Percentiles rank a stretch among this genome's conserved stretches.
Evolutionary conservation across 2,329 filamentous ascomycete genomes (phyloP).

Genomic region (Aspergillus sp.): DNA sequence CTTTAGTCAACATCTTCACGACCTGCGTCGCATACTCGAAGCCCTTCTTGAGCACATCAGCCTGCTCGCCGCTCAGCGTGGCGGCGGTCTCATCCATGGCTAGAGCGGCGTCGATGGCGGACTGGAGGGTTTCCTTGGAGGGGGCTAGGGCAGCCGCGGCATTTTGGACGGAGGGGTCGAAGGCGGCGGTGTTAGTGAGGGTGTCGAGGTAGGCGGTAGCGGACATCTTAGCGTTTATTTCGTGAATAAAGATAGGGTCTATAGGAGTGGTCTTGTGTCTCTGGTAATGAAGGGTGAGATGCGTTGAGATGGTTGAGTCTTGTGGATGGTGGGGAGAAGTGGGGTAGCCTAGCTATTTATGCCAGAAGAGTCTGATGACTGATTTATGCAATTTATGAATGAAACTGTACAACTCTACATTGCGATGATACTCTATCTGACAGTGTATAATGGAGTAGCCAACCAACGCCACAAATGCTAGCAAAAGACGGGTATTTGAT

Average conservation of each 20-base stretch:
- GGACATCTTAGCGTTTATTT: slow-evolving; percentile 18
- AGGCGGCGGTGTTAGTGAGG: slow-evolving; percentile 22
- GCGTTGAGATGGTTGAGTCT: too few species aligned
- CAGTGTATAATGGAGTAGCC: too few species aligned
- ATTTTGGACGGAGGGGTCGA: slow-evolving; percentile 21
- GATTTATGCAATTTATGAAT: too few species aligned
- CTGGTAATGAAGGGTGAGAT: slow-evolving; percentile 4
- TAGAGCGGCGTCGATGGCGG: slow-evolving; percentile 18
- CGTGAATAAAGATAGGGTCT: background rate
- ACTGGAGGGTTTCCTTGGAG: slow-evolving; percentile 19
- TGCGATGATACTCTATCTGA: too few species aligned
- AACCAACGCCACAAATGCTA: background rate
- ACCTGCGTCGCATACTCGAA: slow-evolving; percentile 27
- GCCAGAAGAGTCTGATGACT: too few species aligned
- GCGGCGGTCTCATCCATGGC: slow-evolving; percentile 11
- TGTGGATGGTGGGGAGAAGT: too few species aligned
- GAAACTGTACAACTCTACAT: too few species aligned
- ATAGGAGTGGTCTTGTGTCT: slow-evolving; percentile 7
- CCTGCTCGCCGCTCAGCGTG: slow-evolving; percentile 10
- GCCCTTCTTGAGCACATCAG: slow-evolving; percentile 19
- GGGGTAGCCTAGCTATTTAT: too few species aligned
- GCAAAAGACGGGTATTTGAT: background rate
- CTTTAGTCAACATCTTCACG: slow-evolving; percentile 21
- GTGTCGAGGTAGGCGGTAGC: slow-evolving; percentile 19
- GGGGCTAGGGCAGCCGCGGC: slow-evolving; percentile 19